Evolutionary conservation across 352 stramenopile species (phyloP), one percentile per base, ranked within the genome.

Genomic region (Phytophthora sojae): DNA sequence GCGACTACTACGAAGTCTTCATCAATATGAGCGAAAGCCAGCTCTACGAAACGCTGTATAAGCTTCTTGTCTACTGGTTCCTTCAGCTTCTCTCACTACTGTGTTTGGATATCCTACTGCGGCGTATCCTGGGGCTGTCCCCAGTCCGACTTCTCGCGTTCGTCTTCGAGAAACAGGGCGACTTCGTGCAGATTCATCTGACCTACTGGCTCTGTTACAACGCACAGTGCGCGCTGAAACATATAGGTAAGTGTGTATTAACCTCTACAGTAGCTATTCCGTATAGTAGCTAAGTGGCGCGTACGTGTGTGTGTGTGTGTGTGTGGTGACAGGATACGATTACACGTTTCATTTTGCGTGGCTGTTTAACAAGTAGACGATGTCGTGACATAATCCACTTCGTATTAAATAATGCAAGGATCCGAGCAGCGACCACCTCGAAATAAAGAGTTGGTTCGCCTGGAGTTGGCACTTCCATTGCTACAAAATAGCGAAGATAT

Each of bases 151-250:
- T 77, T 6, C 63, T 86, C 4, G 69, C 65, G 15, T 83, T 86
- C 30, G 76, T 84, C 23, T 52, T 84, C 12, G 55, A 70, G 17
- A 73, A 64, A 4, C 64, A 81, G 19, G 56, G 42, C 15, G 54
- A 7, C 14, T 47, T 72, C 12, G 45, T 79, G 8, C 79, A 79
- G 35, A 55, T 45, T 12, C 74, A 63, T 50, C 54, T 86, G 8
- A 23, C 71, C 7, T 68, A 75, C 47, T 85, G 75, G 77, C 30
- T 85, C 6, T 53, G 76, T 2, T 77, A 76, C 52, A 71, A 66
- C 6, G 54, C 76, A 0, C 72, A 76, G 17, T 25, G 19, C n/a
- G 25, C 35, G 25, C 35, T 58, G 6, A 17, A 21, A n/a, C 60
- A 65, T 14, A 35, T 37, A 7, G 58, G 58, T 65, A 51, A 23